phyloP scores from a whole-genome alignment of 331 rosid genomes.

The Ulmus americana region DNA sequence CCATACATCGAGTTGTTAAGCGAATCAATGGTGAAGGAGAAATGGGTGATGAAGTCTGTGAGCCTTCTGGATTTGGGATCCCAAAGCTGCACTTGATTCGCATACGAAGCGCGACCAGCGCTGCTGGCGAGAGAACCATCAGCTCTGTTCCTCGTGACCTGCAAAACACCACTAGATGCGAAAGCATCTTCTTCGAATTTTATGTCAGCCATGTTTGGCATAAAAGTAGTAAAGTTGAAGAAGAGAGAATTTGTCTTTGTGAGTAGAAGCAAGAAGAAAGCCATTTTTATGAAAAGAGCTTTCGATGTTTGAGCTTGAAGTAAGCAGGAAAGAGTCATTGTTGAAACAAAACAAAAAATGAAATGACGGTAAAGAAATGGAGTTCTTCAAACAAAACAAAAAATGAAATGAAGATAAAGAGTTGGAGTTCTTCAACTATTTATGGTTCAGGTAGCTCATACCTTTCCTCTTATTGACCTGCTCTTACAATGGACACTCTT shows the following conservation, averaged over 20 bases:
- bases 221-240: conserved; percentile 38
- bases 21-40: conserved; percentile 41
- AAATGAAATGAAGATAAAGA: conserved; percentile 7
- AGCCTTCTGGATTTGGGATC: conserved; percentile 32
- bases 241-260: conserved; percentile 22
- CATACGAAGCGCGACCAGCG: conserved; percentile 37
- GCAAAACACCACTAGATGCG: conserved; percentile 27
- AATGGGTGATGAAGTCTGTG: conserved; percentile 55
- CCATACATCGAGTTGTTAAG: not conserved
- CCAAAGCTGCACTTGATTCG: conserved; percentile 38
- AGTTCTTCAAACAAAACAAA: conserved; percentile 1
- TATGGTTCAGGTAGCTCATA: conserved; percentile 4
- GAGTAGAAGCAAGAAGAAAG: conserved; percentile 18
- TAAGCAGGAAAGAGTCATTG: conserved; percentile 17
- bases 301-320: not conserved
- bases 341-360: conserved; percentile 8
- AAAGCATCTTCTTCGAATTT: conserved; percentile 40
- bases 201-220: conserved; percentile 24
- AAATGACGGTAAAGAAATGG: not conserved
- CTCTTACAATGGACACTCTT: not conserved
- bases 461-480: not conserved
- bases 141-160: conserved; percentile 44
- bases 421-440: not conserved
- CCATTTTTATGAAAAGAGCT: conserved; percentile 1
- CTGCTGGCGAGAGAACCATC: conserved; percentile 32